Evolutionary conservation across 306 rosid species (phyloP).

Genomic region (Vigna angularis): DNA sequence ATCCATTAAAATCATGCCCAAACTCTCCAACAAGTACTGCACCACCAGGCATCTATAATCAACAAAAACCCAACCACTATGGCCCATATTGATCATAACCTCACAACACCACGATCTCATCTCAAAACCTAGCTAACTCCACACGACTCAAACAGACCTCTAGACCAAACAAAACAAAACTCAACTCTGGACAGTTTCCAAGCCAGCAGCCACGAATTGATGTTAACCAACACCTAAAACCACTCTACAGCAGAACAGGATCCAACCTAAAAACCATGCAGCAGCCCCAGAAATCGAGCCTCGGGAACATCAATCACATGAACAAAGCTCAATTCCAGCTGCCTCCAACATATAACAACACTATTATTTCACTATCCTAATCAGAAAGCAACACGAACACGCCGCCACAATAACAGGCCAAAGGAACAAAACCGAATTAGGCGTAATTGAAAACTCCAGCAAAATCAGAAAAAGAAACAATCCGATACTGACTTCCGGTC

Average conservation of each 20-base stretch:
- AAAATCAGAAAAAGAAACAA: slow-evolving; percentile 23
- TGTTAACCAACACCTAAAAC: slow-evolving; percentile 23
- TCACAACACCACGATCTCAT: slow-evolving; percentile 33
- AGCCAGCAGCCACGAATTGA: slow-evolving; percentile 17
- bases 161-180: neutral
- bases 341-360: neutral
- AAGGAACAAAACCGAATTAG: neutral
- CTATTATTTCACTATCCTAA: neutral
- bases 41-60: slow-evolving; percentile 3
- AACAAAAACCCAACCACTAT: neutral
- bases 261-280: slow-evolving; percentile 33
- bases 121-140: slow-evolving; percentile 34
- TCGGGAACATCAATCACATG: slow-evolving; percentile 16
- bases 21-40: neutral
- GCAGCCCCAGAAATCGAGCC: slow-evolving; percentile 5
- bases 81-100: slow-evolving; percentile 4
- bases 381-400: neutral
- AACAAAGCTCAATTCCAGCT: slow-evolving; percentile 37
- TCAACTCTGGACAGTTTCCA: slow-evolving; percentile 5
- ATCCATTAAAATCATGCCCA: slow-evolving; percentile 36
- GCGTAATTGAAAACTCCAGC: slow-evolving; percentile 2
- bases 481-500: neutral
- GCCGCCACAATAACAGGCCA: neutral
- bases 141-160: slow-evolving; percentile 24
- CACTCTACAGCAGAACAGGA: slow-evolving; percentile 26